Evolutionary conservation across 768 basidiomycete species (phyloP).

Genomic region (Tricholoma saponaceum): DNA sequence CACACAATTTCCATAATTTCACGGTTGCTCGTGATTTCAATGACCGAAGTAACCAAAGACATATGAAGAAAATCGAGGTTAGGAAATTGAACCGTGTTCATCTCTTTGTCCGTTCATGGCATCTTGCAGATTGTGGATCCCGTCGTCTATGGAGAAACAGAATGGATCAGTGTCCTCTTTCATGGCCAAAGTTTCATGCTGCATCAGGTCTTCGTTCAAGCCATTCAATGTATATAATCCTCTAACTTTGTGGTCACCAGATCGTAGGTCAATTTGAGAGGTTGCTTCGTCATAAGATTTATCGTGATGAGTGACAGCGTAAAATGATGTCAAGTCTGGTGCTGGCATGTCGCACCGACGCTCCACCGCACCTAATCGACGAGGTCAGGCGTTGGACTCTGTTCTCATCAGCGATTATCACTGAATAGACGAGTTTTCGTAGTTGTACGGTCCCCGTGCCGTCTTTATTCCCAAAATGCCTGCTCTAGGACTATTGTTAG

Average conservation of each 20-base stretch:
- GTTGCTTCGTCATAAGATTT: constrained; percentile 4
- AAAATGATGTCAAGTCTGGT: constrained; percentile 94
- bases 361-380: constrained; percentile 70
- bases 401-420: background rate
- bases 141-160: constrained; percentile 84
- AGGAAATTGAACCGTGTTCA: constrained; percentile 2
- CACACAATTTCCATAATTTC: constrained; percentile 98
- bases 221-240: background rate
- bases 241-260: constrained; percentile 22
- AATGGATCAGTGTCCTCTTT: constrained; percentile 92
- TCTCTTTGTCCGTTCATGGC: background rate
- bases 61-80: constrained; percentile 87
- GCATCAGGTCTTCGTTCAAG: constrained; percentile 72
- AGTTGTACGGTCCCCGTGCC: constrained; percentile 74
- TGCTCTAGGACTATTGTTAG: constrained; percentile 86
- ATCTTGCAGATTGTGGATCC: constrained; percentile 68
- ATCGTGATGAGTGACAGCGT: constrained; percentile 50
- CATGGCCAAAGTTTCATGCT: constrained; percentile 99
- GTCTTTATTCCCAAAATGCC: constrained; percentile 96
- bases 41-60: constrained; percentile 79
- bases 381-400: constrained; percentile 40
- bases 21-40: constrained; percentile 84
- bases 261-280: constrained; percentile 37
- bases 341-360: constrained; percentile 70
- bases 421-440: background rate